Evolutionary conservation across 352 stramenopile genomes (phyloP), one percentile per base, ranked within the genome.

Genomic region (Thraustotheca clavata): DNA sequence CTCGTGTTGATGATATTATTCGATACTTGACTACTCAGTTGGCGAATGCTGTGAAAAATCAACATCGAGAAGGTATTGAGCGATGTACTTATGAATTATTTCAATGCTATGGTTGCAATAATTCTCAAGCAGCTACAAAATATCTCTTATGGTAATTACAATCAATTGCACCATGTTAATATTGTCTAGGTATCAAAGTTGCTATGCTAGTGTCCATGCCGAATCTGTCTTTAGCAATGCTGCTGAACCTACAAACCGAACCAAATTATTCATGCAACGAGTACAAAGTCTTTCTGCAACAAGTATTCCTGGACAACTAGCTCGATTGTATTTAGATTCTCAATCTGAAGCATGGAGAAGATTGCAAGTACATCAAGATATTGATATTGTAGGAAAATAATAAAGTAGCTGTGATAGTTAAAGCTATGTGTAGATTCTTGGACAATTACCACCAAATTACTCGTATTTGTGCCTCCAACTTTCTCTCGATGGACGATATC

Each of bases 301-400:
- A 55, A 89, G 80, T 33, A 67, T 84, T 1, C 76, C 81, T 18
- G 80, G 76, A 35, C 79, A 90, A 62, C 72, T 92, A 8, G 89
- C 83, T 0, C 72, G 77, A 26, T 67, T 87, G 11, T 89, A 80
- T 62, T 47, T 91, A 33, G 78, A 76, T 0, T 74, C 88, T 38
- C 75, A 89, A 36, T 89, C 76, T 0, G 76, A 88, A 31, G 70
- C 78, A 0, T 84, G 76, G 49, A 87, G 83, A 35, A 74, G 80
- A 7, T 85, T 89, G 72, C 77, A 48, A 18, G 62, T 89, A 7
- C 60, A 35, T 2, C 69, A 67, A 4, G 52, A 69, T 8, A 62
- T 83, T 4, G 79, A 90, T 22, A 40, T 50, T 5, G 73, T 83
- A 2, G 16, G 18, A 0, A 1, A 52, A 18, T 31, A 52, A 2